Evolutionary conservation across 305 asterid genomes (phyloP), one percentile per base, ranked within the genome.

Genomic region (Rubia balearica): DNA sequence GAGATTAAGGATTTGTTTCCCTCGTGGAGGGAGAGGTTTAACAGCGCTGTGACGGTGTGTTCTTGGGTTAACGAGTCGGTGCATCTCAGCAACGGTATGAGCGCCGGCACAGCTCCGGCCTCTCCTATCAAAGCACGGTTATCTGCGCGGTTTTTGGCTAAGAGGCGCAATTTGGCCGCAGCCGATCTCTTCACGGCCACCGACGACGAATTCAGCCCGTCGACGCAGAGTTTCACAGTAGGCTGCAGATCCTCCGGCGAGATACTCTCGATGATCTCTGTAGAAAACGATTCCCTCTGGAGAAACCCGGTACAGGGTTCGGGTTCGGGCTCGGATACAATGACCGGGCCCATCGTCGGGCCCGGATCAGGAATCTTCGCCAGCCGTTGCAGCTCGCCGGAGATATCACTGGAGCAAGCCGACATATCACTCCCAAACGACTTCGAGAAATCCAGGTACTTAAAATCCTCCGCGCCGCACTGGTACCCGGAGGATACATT

Each of bases 241-340:
- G 97, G 97, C 64, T 89, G 96, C 36, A 93, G 96, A 67, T 93
- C 98, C 66, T 93, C 98, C 48, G 98, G 96, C 10, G 97, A 88
- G 71, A 90, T 89, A 78, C 83, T 88, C 70, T 93, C 98, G 7
- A 90, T 89, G 21, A 93, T 90, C 46, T 93, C 97, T 8, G 97
- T 93, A 0, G 97, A 89, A 82, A 93, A 93, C n/a, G 84, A 80
- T 22, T 90, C 97, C 40, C 97, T 75, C 73, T 85, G 86, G 4
- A 90, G 68, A 79, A 93, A 93, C n/a, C 97, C 98, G 40, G 82
- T 70, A 33, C 98, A 93, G 0, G 91, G 81, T 67, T 77, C 81
- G 48, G 60, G 87, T 51, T 90, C 96, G 2, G 85, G 78, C 22
- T 73, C 84, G 16, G 83, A 75, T 16, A 67, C 69, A 0, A 77